These are phyloP conservation scores for Favolaschia claudopus DNA, from an alignment of 768 basidiomycete genomes.

Conservation along the genomic window DNA sequence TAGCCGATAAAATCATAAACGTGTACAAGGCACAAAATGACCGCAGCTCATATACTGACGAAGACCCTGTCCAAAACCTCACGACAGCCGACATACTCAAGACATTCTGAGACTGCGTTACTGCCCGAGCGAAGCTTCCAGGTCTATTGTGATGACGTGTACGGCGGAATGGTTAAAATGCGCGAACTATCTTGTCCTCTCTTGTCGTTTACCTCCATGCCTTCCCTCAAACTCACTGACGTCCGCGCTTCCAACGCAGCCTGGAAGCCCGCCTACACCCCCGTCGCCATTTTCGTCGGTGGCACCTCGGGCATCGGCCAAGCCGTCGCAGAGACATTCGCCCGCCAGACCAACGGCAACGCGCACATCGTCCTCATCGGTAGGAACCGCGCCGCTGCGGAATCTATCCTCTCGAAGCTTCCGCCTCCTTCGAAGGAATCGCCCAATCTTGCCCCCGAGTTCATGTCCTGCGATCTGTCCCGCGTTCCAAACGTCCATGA, in stretches of 20 bases:
- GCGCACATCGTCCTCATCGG: slow-evolving; percentile 20
- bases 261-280: slow-evolving; percentile 6
- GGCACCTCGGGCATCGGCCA: slow-evolving; percentile 33
- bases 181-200: too few relatives aligned
- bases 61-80: too few relatives aligned
- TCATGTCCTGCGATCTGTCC: slow-evolving; percentile 9
- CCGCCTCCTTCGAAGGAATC: slow-evolving; percentile 8
- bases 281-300: slow-evolving; percentile 14
- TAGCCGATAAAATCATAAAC: too few relatives aligned
- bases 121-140: too few relatives aligned
- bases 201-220: too few relatives aligned
- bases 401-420: not conserved
- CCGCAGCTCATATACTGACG: too few relatives aligned
- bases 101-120: too few relatives aligned
- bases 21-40: too few relatives aligned
- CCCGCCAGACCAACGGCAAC: not conserved
- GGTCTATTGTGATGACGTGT: too few relatives aligned
- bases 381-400: slow-evolving; percentile 4
- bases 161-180: too few relatives aligned
- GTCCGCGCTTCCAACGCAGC: slow-evolving; percentile 4
- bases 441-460: too few relatives aligned
- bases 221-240: not conserved
- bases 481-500: slow-evolving; percentile 6
- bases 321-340: slow-evolving; percentile 26
- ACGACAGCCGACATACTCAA: too few relatives aligned